Base-by-base conservation (phyloP, 2,329 filamentous ascomycete species). In the Biscogniauxia mediterranea region DNA sequence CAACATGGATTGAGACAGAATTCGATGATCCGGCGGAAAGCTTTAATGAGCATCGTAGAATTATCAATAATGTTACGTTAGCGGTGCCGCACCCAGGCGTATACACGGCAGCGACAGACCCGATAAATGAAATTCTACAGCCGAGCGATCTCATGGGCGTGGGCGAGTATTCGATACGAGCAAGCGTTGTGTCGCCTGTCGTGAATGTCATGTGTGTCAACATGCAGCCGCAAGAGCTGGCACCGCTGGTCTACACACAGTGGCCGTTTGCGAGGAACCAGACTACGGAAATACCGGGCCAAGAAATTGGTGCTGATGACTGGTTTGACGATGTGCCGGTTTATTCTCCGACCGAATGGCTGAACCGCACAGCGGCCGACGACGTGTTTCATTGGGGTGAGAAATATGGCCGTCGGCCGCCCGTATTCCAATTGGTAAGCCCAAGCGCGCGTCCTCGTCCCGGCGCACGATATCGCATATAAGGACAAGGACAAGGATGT, bases 161-260 rank as follows among this genome's bases (percentile, higher is more conserved):
- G 8, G 91, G 90, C 11, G 84, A 88, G 54, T 93, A 92, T 72
- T 79, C 79, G 2, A 78, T 94, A 2, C 77, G 79, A 15, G 91
- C 90, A 0, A 87, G 89, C 0, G 88, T 92, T 0, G 85, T 89
- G 0, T 89, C 87, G 0, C 90, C 91, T 0, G 80, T 84, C 0
- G 75, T 93, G 52, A 92, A 93, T 64, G 88, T 91, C 0, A 74
- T 93, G 32, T 95, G 91, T 67, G 88, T 83, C 1, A 89, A 90
- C 51, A 80, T 93, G 79, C 80, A 80, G 0, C 60, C 72, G 20
- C 68, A 79, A 0, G 89, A 92, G 58, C 74, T 94, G 1, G 73
- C 70, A 0, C 90, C 90, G 0, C 74, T 93, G 1, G 78, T 93
- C 0, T 92, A 89, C 62, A 80, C 80, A 0, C 64, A 74, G 1